phyloP scores from a whole-genome alignment of 2,329 filamentous ascomycete species.

The Leptographium galeiforme region DNA sequence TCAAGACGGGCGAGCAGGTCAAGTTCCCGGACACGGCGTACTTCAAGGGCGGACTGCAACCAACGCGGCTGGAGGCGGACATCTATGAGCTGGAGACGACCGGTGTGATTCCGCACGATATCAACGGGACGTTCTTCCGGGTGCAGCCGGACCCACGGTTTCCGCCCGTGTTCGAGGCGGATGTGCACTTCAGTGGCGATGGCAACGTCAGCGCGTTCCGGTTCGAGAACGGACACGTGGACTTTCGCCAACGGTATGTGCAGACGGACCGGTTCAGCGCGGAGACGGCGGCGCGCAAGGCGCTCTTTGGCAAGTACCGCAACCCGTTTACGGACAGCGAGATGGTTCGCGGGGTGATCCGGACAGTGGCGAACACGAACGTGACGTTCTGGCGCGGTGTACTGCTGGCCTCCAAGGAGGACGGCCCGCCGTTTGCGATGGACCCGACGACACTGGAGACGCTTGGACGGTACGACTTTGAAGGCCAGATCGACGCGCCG shows the following conservation, averaged over 20 bases:
- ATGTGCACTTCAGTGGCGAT: constrained; percentile 25
- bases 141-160: constrained; percentile 39
- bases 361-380: constrained; percentile 46
- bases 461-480: constrained; percentile 35
- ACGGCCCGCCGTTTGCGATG: constrained; percentile 36
- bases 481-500: constrained; percentile 31
- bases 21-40: constrained; percentile 10
- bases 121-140: constrained; percentile 33
- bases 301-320: constrained; percentile 40
- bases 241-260: constrained; percentile 29
- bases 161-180: constrained; percentile 40
- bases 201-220: constrained; percentile 27
- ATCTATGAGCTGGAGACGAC: constrained; percentile 13
- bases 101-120: constrained; percentile 26
- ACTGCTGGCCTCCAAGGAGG: constrained; percentile 42
- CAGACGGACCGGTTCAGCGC: constrained; percentile 22
- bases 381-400: constrained; percentile 43
- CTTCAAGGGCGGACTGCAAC: constrained; percentile 11
- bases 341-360: constrained; percentile 38
- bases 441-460: constrained; percentile 36
- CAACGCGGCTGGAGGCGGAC: constrained; percentile 12
- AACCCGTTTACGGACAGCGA: constrained; percentile 45
- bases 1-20: constrained; percentile 9
- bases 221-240: constrained; percentile 24
- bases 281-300: constrained; percentile 17